phyloP scores from a whole-genome alignment of 495 filamentous ascomycete genomes.

The Pyrenula massariospora region DNA sequence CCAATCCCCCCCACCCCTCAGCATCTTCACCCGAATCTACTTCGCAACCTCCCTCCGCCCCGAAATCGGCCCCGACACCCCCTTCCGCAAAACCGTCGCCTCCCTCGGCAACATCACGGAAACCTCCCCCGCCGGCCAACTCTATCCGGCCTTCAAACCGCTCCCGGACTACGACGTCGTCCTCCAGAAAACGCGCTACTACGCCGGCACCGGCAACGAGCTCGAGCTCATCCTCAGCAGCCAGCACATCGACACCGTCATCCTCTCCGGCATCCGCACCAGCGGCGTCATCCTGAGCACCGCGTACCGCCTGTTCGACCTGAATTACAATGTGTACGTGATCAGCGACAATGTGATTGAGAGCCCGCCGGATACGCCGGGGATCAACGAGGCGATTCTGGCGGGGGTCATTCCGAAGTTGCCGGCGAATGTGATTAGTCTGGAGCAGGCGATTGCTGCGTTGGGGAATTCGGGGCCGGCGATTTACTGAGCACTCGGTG shows the following conservation, averaged over 20 bases:
- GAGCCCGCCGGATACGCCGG: conserved; percentile 10
- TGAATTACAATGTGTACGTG: conserved; percentile 25
- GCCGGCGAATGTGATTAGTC: conserved; percentile 13
- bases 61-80: conserved; percentile 14
- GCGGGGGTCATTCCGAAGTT: conserved; percentile 15
- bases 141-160: conserved; percentile 13
- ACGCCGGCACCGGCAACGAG: conserved; percentile 24
- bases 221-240: conserved; percentile 23
- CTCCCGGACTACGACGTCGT: conserved; percentile 14
- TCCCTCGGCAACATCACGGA: conserved; percentile 7
- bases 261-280: conserved; percentile 23
- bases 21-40: conserved; percentile 27
- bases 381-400: conserved; percentile 14
- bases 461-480: conserved; percentile 1
- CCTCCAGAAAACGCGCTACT: conserved; percentile 24
- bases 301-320: conserved; percentile 21
- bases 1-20: conserved; percentile 13
- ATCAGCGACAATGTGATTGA: conserved; percentile 25
- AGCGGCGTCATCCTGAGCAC: conserved; percentile 24
- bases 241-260: conserved; percentile 24
- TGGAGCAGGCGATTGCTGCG: conserved; percentile 16
- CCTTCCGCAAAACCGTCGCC: conserved; percentile 12
- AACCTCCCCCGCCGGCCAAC: conserved; percentile 3
- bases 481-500: neutral
- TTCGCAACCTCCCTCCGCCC: conserved; percentile 13